Conservation (phyloP, 2,329 filamentous ascomycete species). For the Dactylellina haptotyla region DNA sequence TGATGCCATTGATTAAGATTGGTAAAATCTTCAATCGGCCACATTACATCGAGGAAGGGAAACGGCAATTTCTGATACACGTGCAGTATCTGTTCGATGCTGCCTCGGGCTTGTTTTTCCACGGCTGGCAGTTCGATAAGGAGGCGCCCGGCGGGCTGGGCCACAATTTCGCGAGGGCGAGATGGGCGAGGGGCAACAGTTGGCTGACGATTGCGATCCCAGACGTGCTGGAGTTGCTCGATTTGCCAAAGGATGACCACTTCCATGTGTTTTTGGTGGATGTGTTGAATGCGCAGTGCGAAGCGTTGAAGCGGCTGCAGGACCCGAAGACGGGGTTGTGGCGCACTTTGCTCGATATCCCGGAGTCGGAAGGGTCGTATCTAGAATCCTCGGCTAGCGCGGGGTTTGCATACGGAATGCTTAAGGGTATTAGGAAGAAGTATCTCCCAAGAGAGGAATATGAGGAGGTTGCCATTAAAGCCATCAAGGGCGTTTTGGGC, state of each 20-base stretch:
- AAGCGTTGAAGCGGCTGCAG: slow-evolving; percentile 72
- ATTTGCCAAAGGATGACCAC: slow-evolving; percentile 70
- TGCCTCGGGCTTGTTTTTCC: slow-evolving; percentile 78
- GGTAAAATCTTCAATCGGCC: slow-evolving; percentile 75
- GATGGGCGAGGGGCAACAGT: slow-evolving; percentile 72
- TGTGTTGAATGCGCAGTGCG: slow-evolving; percentile 75
- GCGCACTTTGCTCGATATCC: slow-evolving; percentile 77
- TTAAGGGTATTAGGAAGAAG: slow-evolving; percentile 76
- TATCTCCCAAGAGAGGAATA: slow-evolving; percentile 73
- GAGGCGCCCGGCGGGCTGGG: slow-evolving; percentile 63
- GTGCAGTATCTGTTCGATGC: slow-evolving; percentile 81
- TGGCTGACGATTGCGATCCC: slow-evolving; percentile 87
- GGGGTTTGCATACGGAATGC: slow-evolving; percentile 81
- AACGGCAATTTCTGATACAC: slow-evolving; percentile 79
- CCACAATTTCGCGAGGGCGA: slow-evolving; percentile 70
- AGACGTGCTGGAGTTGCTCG: slow-evolving; percentile 79
- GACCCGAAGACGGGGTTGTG: slow-evolving; percentile 71
- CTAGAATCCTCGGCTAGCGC: slow-evolving; percentile 80
- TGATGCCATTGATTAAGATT: slow-evolving; percentile 81
- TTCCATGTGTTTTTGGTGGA: slow-evolving; percentile 70
- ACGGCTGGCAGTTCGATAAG: slow-evolving; percentile 81
- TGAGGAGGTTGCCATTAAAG: slow-evolving; percentile 71
- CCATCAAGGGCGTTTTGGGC: slow-evolving; percentile 73
- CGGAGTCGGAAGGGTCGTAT: slow-evolving; percentile 72
- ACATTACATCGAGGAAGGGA: slow-evolving; percentile 80